phyloP scores from a whole-genome alignment of 768 basidiomycete genomes.

The Russula dissimulans region DNA sequence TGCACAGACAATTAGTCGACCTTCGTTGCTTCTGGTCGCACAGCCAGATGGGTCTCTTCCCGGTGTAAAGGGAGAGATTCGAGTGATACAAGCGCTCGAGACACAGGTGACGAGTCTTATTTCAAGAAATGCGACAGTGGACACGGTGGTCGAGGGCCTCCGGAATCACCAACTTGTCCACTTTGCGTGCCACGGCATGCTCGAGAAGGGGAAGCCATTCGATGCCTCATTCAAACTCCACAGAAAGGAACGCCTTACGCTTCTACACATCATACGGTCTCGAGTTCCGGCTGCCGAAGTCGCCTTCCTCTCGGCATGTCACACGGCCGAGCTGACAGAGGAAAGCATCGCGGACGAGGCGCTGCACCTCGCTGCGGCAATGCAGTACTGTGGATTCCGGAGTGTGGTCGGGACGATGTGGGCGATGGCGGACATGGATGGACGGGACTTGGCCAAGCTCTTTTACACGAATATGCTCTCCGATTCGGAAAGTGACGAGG shows the following conservation, averaged over 20 bases:
- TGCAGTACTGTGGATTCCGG: too few relatives aligned
- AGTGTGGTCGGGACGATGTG: neutral
- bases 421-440: neutral
- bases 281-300: neutral
- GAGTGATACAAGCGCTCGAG: neutral
- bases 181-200: conserved; percentile 7
- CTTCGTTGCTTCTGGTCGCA: neutral
- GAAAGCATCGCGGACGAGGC: neutral
- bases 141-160: neutral
- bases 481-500: neutral
- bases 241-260: neutral
- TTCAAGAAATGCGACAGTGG: neutral
- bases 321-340: neutral
- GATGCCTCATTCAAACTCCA: neutral
- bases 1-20: neutral
- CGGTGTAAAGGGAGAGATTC: neutral
- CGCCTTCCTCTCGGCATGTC: neutral
- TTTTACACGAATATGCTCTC: neutral
- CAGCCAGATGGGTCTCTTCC: neutral
- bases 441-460: neutral
- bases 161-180: neutral
- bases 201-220: neutral
- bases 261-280: neutral
- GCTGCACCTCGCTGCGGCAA: too few relatives aligned
- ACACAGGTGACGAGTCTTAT: neutral